Base-by-base conservation (phyloP, 106 monocot genomes). In the Phalaenopsis equestris region DNA sequence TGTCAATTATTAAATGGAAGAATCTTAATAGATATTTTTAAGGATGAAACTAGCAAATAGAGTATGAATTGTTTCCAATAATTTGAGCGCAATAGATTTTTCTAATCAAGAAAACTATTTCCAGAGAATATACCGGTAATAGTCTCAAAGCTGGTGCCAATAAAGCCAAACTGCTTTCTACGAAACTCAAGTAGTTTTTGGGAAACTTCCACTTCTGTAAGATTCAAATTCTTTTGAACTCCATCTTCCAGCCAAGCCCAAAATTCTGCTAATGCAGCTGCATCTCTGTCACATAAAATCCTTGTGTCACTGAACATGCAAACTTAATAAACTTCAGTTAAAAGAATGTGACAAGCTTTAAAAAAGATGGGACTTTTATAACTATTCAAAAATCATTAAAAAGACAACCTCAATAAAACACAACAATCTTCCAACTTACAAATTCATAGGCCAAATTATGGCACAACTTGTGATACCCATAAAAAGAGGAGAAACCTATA, bases 91-190 rank as follows among this genome's bases (percentile, higher is more conserved):
- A 65, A 65, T 65, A 65, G 64, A 65, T 23, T 23, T 64, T 23
- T 18, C 6, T 8, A 65, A 65, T 65, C 15, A 39, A 72, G 39
- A 72, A 42, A 74, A 42, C 42, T 74, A 74, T 43, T 43, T 74
- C 74, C 43, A 45, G 42, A 74, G 10, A 76, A 83, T 58, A 77
- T 94, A 97, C 97, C 97, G 81, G 94, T 89, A 37, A 97, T 97
- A 56, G 97, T 97, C 48, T 97, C 97, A 86, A 97, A 97, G 89
- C 97, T 97, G 67, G 94, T 94, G 36, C 81, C 94, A 21, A 97
- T 81, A 79, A 97, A 97, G 45, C 94, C 91, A 80, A 77, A 67
- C 74, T 94, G 97, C 84, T 94, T 92, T 86, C 86, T 85, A 83
- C 97, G 97, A 87, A 92, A 97, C 82, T 90, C 86, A 76, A 97